Evolutionary conservation across 768 basidiomycete genomes (phyloP), one percentile per base, ranked within the genome.

Genomic region (Dacryopinax primogenitus): DNA sequence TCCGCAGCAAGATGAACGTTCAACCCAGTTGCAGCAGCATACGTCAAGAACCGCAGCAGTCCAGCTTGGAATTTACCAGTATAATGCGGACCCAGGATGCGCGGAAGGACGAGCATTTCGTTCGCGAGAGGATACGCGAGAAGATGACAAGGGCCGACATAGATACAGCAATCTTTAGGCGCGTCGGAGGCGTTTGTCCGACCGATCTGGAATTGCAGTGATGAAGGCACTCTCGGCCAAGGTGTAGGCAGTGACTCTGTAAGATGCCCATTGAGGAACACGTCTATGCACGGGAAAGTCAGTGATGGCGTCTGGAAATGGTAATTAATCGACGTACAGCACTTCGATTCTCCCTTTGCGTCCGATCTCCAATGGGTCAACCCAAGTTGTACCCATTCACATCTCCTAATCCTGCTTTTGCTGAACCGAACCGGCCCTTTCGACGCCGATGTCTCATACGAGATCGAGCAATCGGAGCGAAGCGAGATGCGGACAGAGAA

Each of bases 1-100:
- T 80, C 71, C 35, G 77, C 80, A 33, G 80, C 78, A 18, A 93
- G 76, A 68, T 84, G 84, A 79, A 92, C 88, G 71, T 88, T 91
- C 63, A 92, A 78, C 0, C 89, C 89, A 0, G 90, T 90, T 3
- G 86, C 83, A 0, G 88, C 87, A 68, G 90, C 87, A 72, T 92
- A 93, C 0, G 90, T 93, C 61, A 92, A 76, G 72, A 91, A 91
- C 47, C 82, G 85, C 68, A 84, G 77, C 35, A 92, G 79, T 1
- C 81, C 72, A 61, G 90, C 87, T 71, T 90, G 90, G 73, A 91
- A 90, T 45, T 84, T 84, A 23, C 84, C 85, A 1, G 78, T 78
- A 66, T 92, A 92, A 45, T 86, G 82, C 9, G 90, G 90, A 2
- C 90, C 87, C 12, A 93, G 82, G 69, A 90, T 87, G 70, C 92